A percentile compares a stretch with the other conserved stretches of the same genome.
phyloP scores from a whole-genome alignment of 1,284 basidiomycete genomes.

The Takashimella tepidaria region DNA sequence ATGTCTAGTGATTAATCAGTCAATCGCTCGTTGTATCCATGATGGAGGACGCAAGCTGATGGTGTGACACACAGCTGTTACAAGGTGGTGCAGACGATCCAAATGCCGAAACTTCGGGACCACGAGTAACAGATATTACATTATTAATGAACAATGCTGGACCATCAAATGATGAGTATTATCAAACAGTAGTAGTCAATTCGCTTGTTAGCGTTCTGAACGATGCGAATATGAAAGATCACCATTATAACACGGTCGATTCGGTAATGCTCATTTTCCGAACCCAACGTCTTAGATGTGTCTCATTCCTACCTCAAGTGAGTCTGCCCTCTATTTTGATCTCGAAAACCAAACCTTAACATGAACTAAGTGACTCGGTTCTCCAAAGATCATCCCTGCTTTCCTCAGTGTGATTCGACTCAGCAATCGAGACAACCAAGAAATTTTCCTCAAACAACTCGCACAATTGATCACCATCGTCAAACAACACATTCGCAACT shows the following conservation, averaged over 20 bases:
- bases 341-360: no score
- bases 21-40: no score
- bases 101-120: slow-evolving; percentile 49
- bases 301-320: slow-evolving; percentile 90
- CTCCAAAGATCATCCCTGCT: slow-evolving; percentile 93
- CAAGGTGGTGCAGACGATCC: slow-evolving; percentile 72
- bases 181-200: slow-evolving; percentile 92
- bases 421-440: slow-evolving; percentile 73
- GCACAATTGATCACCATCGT: slow-evolving; percentile 95
- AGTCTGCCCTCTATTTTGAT: no score
- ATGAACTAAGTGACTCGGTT: slow-evolving; percentile 7
- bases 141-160: slow-evolving; percentile 54
- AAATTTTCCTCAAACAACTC: slow-evolving; percentile 93
- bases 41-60: no score
- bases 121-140: slow-evolving; percentile 55
- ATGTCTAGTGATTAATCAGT: no score
- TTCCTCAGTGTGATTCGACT: slow-evolving; percentile 84
- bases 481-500: slow-evolving; percentile 95
- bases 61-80: slow-evolving; percentile 62
- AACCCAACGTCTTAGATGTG: slow-evolving; percentile 94
- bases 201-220: slow-evolving; percentile 82
- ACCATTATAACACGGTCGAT: slow-evolving; percentile 92
- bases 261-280: slow-evolving; percentile 99
- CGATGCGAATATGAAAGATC: slow-evolving; percentile 75
- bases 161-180: slow-evolving; percentile 84